These are phyloP conservation scores for Euphorbia lathyris DNA, from an alignment of 345 rosid genomes.

Conservation along the genomic window DNA sequence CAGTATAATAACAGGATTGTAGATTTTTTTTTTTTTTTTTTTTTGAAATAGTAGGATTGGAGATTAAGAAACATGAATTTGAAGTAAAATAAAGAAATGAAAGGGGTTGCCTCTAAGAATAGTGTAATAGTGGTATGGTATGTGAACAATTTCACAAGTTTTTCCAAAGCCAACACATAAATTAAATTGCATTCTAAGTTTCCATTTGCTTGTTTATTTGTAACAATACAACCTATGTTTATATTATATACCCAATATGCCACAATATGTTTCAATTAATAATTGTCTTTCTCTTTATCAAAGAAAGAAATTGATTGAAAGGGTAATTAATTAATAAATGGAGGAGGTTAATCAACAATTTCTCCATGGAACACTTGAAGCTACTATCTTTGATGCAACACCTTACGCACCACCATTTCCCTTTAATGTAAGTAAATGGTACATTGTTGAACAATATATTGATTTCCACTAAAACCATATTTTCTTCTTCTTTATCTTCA, in stretches of 20 bases:
- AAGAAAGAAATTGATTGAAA: neutral
- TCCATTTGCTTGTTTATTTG: slow-evolving; percentile 29
- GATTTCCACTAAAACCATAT: no score
- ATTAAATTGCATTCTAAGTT: slow-evolving; percentile 38
- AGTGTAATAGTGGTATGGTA: no score
- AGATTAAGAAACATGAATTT: slow-evolving; percentile 39
- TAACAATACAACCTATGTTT: neutral
- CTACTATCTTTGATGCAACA: slow-evolving; percentile 74
- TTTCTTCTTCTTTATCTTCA: no score
- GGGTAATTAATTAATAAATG: neutral
- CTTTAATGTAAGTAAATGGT: slow-evolving; percentile 67
- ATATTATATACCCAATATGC: neutral
- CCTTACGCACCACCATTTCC: slow-evolving; percentile 59
- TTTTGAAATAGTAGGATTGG: slow-evolving; percentile 22
- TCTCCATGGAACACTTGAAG: slow-evolving; percentile 91
- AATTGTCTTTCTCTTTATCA: neutral
- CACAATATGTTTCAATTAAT: slow-evolving; percentile 1
- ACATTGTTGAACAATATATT: no score
- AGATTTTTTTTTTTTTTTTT: no score
- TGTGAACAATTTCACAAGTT: slow-evolving; percentile 37
- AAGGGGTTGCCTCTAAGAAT: slow-evolving; percentile 39
- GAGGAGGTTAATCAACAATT: slow-evolving; percentile 45
- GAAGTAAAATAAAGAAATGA: slow-evolving; percentile 32
- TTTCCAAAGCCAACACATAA: slow-evolving; percentile 24
- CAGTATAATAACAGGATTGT: no score